A percentile compares a stretch with the other conserved stretches of the same genome.
Evolutionary conservation across 257 asterid genomes (phyloP).

Genomic region (Plantago ovata): DNA sequence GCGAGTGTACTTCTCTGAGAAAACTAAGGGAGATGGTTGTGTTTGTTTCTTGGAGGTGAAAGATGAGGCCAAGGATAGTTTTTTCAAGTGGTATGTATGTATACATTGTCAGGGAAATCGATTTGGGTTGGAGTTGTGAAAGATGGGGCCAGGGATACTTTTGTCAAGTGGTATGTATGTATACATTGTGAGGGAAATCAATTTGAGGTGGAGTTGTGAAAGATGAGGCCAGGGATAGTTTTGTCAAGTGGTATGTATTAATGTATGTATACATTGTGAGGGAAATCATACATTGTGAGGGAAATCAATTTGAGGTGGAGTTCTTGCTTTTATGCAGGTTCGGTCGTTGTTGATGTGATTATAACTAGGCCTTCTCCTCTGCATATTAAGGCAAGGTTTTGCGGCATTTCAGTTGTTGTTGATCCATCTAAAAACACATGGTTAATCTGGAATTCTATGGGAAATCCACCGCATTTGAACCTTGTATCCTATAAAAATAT

Average conservation of each 20-base stretch:
- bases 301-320: conserved; percentile 37
- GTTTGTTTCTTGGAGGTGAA: no score
- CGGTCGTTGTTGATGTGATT: conserved; percentile 29
- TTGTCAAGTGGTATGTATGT: no score
- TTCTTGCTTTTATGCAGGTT: conserved; percentile 34
- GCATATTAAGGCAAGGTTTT: conserved; percentile 36
- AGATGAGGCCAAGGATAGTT: conserved; percentile 18
- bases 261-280: no score
- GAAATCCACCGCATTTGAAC: conserved; percentile 43
- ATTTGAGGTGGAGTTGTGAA: no score
- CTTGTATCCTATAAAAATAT: conserved; percentile 34
- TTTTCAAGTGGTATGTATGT: conserved; percentile 14
- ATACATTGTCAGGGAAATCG: no score
- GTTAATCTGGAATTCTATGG: conserved; percentile 36
- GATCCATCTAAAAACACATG: conserved; percentile 46
- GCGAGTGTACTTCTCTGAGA: conserved; percentile 31
- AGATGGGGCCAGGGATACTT: no score
- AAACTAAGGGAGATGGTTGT: no score
- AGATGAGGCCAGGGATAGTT: no score
- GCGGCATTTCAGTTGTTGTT: conserved; percentile 42
- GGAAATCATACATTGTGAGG: no score
- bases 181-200: no score
- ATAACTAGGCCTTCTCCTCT: conserved; percentile 32
- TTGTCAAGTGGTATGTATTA: no score
- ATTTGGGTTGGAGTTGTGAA: no score